phyloP scores from a whole-genome alignment of 2,329 filamentous ascomycete species.

The Microdochium bolleyi region DNA sequence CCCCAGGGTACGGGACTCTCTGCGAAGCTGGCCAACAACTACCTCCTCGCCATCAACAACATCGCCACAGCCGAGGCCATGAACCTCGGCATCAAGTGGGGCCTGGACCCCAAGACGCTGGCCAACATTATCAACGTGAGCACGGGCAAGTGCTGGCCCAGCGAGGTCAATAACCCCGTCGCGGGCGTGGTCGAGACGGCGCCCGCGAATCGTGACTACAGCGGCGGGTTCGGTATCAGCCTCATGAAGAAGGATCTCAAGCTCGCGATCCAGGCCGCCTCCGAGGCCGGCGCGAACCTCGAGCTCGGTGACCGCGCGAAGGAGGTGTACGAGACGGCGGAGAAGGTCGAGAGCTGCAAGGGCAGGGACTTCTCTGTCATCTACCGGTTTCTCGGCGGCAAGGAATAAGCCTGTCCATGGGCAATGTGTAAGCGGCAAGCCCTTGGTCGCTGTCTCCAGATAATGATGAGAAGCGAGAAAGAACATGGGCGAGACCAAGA shows the following conservation, averaged over 20 bases:
- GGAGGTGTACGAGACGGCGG: conserved; percentile 60
- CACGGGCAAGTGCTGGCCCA: conserved; percentile 94
- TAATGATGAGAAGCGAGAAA: no score
- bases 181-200: conserved; percentile 71
- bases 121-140: conserved; percentile 86
- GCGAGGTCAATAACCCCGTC: conserved; percentile 92
- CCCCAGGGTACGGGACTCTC: conserved; percentile 77
- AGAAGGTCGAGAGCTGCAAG: conserved; percentile 50
- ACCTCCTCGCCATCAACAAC: conserved; percentile 89
- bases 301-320: conserved; percentile 55
- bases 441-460: no score
- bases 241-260: conserved; percentile 77
- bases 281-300: conserved; percentile 57
- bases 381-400: conserved; percentile 60
- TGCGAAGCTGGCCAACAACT: conserved; percentile 96
- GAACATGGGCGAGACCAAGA: no score
- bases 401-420: conserved; percentile 24
- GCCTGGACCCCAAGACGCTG: conserved; percentile 55
- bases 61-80: conserved; percentile 61
- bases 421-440: background rate
- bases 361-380: conserved; percentile 77
- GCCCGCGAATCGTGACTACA: conserved; percentile 69
- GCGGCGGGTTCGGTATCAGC: conserved; percentile 67
- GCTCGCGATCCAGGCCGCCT: conserved; percentile 64
- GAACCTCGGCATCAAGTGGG: conserved; percentile 55